A percentile compares a stretch with the other conserved stretches of the same genome.
These are phyloP conservation scores for Botryobasidium botryosum DNA, from an alignment of 768 basidiomycete genomes.

Conservation along the genomic window DNA sequence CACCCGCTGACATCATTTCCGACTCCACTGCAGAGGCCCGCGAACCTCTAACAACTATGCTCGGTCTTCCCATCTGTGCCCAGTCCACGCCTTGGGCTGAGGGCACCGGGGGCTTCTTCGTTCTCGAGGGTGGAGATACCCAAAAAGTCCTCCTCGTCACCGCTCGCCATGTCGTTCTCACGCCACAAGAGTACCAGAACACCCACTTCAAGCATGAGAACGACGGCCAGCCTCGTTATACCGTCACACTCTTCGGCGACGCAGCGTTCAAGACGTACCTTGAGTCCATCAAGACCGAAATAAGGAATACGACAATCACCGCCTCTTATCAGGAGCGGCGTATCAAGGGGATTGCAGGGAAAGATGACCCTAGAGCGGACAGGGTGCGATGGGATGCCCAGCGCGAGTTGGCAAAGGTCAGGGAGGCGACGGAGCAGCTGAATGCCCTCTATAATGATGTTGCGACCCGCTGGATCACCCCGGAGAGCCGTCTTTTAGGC, in stretches of 20 bases:
- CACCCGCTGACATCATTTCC: constrained; percentile 10
- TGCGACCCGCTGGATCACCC: neutral
- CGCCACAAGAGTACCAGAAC: neutral
- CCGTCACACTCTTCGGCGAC: constrained; percentile 4
- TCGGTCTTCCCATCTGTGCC: constrained; percentile 23
- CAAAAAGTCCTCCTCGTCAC: constrained; percentile 3
- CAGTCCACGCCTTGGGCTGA: constrained; percentile 16
- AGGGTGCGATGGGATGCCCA: neutral
- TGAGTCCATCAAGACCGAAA: neutral
- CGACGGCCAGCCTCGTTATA: neutral
- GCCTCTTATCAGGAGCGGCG: neutral
- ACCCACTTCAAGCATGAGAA: neutral
- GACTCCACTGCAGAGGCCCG: constrained; percentile 14
- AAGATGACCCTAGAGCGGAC: neutral
- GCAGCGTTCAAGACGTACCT: neutral
- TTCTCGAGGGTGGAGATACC: constrained; percentile 6
- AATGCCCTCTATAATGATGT: neutral
- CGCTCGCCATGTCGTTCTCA: constrained; percentile 6
- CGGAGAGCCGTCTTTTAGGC: neutral
- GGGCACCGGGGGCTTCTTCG: constrained; percentile 19
- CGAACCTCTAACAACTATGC: constrained; percentile 22
- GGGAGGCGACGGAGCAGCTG: neutral
- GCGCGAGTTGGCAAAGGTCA: neutral
- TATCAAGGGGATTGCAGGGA: neutral
- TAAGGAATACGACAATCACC: neutral